phyloP scores from a whole-genome alignment of 257 asterid species.

The Voacanga thouarsii region DNA sequence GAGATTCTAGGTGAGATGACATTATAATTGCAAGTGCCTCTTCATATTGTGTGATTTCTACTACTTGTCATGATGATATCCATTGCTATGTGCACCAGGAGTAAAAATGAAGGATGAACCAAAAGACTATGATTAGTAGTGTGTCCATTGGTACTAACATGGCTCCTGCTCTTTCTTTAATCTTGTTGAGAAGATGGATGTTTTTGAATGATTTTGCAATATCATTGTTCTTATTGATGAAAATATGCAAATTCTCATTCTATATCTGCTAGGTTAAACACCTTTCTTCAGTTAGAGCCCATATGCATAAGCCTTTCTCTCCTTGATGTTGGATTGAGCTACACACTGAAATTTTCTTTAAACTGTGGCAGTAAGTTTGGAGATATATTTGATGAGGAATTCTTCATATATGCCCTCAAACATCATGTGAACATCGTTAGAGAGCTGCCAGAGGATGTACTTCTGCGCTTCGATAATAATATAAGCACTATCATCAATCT shows the following conservation, averaged over 20 bases:
- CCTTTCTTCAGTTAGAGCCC: neutral
- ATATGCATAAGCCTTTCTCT: too few species aligned
- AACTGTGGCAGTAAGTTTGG: conserved; percentile 75
- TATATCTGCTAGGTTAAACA: neutral
- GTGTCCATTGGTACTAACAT: neutral
- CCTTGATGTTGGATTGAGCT: neutral
- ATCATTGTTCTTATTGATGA: neutral
- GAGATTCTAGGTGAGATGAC: conserved; percentile 73
- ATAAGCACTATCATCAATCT: conserved; percentile 87
- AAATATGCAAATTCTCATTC: neutral
- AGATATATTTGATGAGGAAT: conserved; percentile 94
- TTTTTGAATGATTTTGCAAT: neutral
- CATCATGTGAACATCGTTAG: conserved; percentile 74
- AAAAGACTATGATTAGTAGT: neutral
- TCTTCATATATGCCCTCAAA: conserved; percentile 95
- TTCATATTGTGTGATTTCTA: neutral
- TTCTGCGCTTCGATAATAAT: conserved; percentile 68
- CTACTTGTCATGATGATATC: neutral
- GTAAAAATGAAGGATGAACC: neutral
- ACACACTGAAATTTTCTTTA: conserved; percentile 4
- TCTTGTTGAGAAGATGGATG: neutral
- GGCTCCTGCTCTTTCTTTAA: neutral
- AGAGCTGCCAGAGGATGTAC: conserved; percentile 80
- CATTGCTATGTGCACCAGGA: neutral
- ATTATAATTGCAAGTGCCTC: neutral